These are phyloP conservation scores for Cryptosporidium ubiquitum DNA, from an alignment of 169 alveolate species.

Conservation along the genomic window DNA sequence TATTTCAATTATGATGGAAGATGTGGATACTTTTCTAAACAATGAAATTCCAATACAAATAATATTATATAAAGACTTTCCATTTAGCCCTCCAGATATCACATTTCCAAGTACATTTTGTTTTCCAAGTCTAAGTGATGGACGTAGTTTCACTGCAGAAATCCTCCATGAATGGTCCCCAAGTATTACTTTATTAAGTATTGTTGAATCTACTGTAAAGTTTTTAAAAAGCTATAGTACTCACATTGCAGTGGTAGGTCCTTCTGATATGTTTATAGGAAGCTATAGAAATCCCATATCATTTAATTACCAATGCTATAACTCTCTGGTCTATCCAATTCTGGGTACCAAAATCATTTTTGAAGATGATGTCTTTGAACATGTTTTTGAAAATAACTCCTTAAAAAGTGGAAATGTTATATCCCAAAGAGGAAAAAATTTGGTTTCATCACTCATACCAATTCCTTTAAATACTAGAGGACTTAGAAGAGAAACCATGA, in stretches of 20 bases:
- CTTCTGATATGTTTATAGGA: slow-evolving; percentile 44
- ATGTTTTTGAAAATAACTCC: background rate
- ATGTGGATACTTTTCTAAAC: slow-evolving; percentile 1
- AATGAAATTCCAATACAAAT: slow-evolving; percentile 22
- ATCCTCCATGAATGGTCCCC: slow-evolving; percentile 70
- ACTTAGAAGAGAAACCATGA: slow-evolving; percentile 21
- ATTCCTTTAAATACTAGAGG: slow-evolving; percentile 64
- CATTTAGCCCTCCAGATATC: slow-evolving; percentile 66
- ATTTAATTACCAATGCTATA: slow-evolving; percentile 43
- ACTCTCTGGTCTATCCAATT: slow-evolving; percentile 51
- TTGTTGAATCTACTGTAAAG: background rate
- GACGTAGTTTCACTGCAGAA: slow-evolving; percentile 50
- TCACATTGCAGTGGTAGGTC: slow-evolving; percentile 19
- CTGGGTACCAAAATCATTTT: slow-evolving; percentile 3
- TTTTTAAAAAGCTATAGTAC: slow-evolving; percentile 14
- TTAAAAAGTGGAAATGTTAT: background rate
- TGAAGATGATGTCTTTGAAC: slow-evolving; percentile 2
- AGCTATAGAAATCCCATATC: slow-evolving; percentile 57
- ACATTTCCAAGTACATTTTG: slow-evolving; percentile 68
- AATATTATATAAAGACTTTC: slow-evolving; percentile 54
- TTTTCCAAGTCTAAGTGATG: slow-evolving; percentile 73
- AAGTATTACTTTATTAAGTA: slow-evolving; percentile 13
- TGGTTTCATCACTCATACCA: slow-evolving; percentile 23
- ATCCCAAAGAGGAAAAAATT: slow-evolving; percentile 28
- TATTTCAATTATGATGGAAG: slow-evolving; percentile 18